Percentiles rank a stretch among this genome's conserved stretches.
phyloP scores from a whole-genome alignment of 2,329 filamentous ascomycete species.

The Hymenotorrendiella dingleyae region DNA sequence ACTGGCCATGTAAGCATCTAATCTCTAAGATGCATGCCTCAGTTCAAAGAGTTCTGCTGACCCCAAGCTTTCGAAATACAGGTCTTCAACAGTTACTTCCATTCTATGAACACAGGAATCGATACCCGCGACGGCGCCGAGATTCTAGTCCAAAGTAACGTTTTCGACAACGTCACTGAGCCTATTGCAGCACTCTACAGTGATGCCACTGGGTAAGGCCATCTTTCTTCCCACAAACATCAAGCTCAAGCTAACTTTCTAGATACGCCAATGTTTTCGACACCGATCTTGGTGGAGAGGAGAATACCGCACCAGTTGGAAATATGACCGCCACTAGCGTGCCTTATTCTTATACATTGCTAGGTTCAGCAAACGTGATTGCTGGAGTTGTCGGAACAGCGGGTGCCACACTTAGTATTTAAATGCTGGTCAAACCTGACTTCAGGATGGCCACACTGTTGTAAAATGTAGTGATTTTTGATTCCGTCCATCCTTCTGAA shows the following conservation, averaged over 20 bases:
- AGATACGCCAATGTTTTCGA: slow-evolving; percentile 40
- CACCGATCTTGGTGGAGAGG: slow-evolving; percentile 41
- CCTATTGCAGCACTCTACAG: slow-evolving; percentile 28
- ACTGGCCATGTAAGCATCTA: slow-evolving; percentile 57
- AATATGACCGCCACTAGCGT: slow-evolving; percentile 40
- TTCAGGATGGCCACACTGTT: too few relatives aligned
- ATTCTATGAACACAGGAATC: slow-evolving; percentile 43
- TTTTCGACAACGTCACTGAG: slow-evolving; percentile 38
- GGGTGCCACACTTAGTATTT: slow-evolving; percentile 33
- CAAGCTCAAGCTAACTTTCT: too few relatives aligned
- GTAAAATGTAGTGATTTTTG: too few relatives aligned
- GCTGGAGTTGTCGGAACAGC: slow-evolving; percentile 29
- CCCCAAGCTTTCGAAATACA: too few relatives aligned
- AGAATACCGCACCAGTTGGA: slow-evolving; percentile 44
- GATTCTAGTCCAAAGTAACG: slow-evolving; percentile 51
- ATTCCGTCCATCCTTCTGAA: too few relatives aligned
- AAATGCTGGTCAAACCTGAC: too few relatives aligned
- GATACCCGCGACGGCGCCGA: slow-evolving; percentile 53
- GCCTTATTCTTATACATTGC: slow-evolving; percentile 47
- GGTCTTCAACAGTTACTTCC: slow-evolving; percentile 50
- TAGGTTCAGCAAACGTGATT: slow-evolving; percentile 44
- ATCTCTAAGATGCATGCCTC: too few relatives aligned
- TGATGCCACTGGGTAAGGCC: slow-evolving; percentile 12
- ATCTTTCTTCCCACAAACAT: not conserved
- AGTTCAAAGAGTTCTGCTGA: too few relatives aligned